Base-by-base conservation (phyloP, 495 filamentous ascomycete genomes). In the Neurospora africana region DNA sequence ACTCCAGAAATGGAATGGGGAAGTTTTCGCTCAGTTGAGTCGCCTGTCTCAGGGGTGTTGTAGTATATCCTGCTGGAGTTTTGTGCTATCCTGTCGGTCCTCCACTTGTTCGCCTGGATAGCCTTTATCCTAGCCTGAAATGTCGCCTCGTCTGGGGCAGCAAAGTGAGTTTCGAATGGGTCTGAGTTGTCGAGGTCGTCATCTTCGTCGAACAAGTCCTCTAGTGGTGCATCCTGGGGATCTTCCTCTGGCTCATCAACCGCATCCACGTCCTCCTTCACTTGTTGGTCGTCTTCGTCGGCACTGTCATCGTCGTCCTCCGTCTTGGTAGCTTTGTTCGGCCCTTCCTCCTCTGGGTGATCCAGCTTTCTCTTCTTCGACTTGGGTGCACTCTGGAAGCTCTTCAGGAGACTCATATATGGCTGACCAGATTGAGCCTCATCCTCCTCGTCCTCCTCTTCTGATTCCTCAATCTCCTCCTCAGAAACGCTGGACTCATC, bases 101-200 rank as follows among this genome's bases (percentile, higher is more conserved):
- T 78, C 90, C 92, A 96, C 73, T 89, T 84, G 40, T 87, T 86
- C 17, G 85, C 79, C 74, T 90, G 79, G 35, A 94, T 82, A 9
- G 82, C 79, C 39, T 82, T 82, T 10, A 88, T 47, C 68, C 84
- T 83, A 74, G 80, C 80, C 10, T 82, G 80, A 3, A 93, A 74
- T 23, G 85, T 79, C 7, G 85, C 81, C 44, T 90, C 87, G 21
- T 91, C 86, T 2, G 88, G 86, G 27, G 82, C 81, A 37, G 87
- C 86, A 80, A 97, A 95, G 79, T 97, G 95, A 40, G 84, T 82
- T 68, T 94, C 89, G 76, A 96, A 97, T 3, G 92, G 90, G 79
- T 97, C 94, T 2, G 84, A 83, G 35, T 80, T 78, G 81, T 89
- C 84, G 38, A 85, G 83, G 23, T 85, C 79, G 67, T 89, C 86